phyloP scores from a whole-genome alignment of 1,284 basidiomycete genomes.

The Leucoagaricus sp. region DNA sequence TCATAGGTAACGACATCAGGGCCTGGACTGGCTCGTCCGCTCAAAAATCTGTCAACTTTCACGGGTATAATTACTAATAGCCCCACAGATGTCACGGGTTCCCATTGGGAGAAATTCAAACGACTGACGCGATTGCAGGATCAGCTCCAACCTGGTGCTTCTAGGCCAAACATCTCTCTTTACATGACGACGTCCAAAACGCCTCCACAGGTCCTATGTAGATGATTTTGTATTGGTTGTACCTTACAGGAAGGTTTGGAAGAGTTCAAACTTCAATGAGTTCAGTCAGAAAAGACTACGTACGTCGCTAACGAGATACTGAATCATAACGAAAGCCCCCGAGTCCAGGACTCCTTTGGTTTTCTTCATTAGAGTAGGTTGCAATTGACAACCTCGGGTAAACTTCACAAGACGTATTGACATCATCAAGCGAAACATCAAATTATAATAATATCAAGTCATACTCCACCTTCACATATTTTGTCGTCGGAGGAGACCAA shows the following conservation, averaged over 20 bases:
- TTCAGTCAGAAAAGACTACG: too few species aligned
- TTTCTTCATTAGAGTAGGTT: too few species aligned
- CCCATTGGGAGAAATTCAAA: too few species aligned
- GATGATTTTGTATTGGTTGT: too few species aligned
- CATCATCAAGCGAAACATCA: neutral
- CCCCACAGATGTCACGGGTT: neutral
- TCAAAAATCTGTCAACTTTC: neutral
- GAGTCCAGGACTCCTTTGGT: too few species aligned
- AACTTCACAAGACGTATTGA: neutral
- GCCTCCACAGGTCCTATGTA: too few species aligned
- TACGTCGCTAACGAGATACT: too few species aligned
- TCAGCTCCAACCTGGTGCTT: neutral
- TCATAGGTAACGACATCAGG: too few species aligned
- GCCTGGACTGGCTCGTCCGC: neutral
- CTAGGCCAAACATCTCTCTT: neutral
- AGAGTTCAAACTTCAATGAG: too few species aligned
- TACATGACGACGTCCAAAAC: neutral
- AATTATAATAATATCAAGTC: neutral
- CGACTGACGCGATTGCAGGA: neutral
- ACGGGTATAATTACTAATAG: neutral
- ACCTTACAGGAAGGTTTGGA: too few species aligned
- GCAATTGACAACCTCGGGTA: neutral
- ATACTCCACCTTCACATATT: neutral
- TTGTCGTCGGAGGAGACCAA: constrained; percentile 12
- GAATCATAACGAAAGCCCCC: too few species aligned